Base-by-base conservation (phyloP, 345 rosid species). In the Dipteronia sinensis region DNA sequence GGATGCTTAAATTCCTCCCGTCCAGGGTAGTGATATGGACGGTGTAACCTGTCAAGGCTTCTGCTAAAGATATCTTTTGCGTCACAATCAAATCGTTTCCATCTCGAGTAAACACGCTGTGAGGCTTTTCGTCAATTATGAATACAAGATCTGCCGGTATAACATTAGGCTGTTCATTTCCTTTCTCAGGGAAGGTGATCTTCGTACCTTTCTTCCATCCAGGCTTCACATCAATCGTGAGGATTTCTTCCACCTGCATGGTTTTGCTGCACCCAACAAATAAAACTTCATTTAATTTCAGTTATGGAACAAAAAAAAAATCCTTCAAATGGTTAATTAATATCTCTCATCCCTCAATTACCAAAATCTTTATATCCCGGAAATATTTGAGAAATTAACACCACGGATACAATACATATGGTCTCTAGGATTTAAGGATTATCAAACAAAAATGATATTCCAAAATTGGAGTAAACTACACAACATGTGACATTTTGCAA, bases 181-280 rank as follows among this genome's bases (percentile, higher is more conserved):
- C 91, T 82, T 84, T 77, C 86, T 87, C 84, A 1, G 87, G 85
- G 78, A 87, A 87, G 12, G 88, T 87, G 78, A 87, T 87, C 85
- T 87, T 87, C 40, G 90, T 87, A 6, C 90, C 90, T 74, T 83
- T 87, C 82, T 87, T 87, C 90, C 90, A 85, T n/a, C 90, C 90
- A 0, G 90, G 90, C 65, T 85, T 87, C 29, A 85, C 86, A 68
- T 86, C 86, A 38, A 87, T 85, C 12, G 81, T 87, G 10, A 85
- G 72, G 49, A 85, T 83, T 79, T 87, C 90, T 65, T 87, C 87
- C 56, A 80, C 74, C 58, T 66, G 70, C 78, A 76, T 74, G 8
- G 82, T 75, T 69, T 78, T 87, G 12, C 90, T 85, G 82, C 80
- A 87, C 20, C 65, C 55, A n/a, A 16, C 25, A 25, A 25, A 65